phyloP scores from a whole-genome alignment of 495 filamentous ascomycete genomes.

The Podospora tetraspora region DNA sequence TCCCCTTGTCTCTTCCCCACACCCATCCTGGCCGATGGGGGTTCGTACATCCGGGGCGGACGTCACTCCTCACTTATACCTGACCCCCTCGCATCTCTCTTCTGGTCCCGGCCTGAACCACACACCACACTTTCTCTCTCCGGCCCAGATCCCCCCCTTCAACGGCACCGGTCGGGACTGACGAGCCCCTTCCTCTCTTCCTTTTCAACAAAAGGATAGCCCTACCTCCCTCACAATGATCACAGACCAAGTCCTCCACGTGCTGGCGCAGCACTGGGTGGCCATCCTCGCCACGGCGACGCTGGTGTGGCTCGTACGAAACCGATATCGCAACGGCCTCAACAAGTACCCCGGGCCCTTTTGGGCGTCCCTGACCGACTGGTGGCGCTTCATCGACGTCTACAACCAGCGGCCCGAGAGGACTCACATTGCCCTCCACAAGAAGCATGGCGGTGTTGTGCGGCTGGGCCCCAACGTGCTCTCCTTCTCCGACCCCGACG shows the following conservation, averaged over 20 bases:
- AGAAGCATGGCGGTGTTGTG: conserved; percentile 65
- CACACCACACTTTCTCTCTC: background rate
- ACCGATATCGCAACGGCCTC: conserved; percentile 55
- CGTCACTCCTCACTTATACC: conserved; percentile 9
- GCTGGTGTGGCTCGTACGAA: conserved; percentile 46
- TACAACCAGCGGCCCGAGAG: conserved; percentile 56
- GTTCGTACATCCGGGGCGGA: background rate
- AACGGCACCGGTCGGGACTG: background rate
- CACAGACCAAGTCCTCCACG: conserved; percentile 22
- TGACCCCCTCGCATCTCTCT: background rate
- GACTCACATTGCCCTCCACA: conserved; percentile 62
- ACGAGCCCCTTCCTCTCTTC: background rate
- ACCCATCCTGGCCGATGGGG: background rate
- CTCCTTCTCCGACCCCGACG: conserved; percentile 61
- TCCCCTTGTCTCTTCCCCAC: background rate
- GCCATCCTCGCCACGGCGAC: conserved; percentile 29
- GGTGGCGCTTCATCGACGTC: conserved; percentile 66
- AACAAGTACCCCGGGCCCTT: conserved; percentile 64
- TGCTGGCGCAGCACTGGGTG: conserved; percentile 47
- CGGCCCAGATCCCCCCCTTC: conserved; percentile 1
- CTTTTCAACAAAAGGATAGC: conserved; percentile 8
- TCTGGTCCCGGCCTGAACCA: background rate
- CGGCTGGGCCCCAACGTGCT: conserved; percentile 63
- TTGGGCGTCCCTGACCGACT: conserved; percentile 60
- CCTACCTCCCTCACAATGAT: conserved; percentile 16